phyloP scores from a whole-genome alignment of 768 basidiomycete genomes.

The Russula earlei region DNA sequence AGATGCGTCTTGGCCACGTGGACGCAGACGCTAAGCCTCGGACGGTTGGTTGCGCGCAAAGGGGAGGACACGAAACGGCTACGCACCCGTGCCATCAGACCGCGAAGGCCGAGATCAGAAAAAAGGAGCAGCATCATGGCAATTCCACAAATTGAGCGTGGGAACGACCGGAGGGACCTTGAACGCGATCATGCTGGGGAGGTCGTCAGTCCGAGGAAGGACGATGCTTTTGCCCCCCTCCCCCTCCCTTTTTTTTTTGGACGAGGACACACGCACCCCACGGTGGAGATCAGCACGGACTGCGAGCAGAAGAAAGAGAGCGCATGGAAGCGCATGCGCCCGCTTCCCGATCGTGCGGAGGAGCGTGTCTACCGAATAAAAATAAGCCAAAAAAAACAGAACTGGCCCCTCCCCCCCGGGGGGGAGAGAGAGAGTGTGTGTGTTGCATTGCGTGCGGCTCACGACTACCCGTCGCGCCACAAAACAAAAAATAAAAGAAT shows the following conservation, averaged over 20 bases:
- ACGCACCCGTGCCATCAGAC: constrained; percentile 37
- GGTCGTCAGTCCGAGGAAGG: not conserved
- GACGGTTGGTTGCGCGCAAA: not conserved
- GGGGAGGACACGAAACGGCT: too few species aligned
- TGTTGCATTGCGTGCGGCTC: too few species aligned
- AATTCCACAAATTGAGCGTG: constrained; percentile 35
- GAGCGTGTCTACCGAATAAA: constrained; percentile 31
- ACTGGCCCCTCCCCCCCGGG: too few species aligned
- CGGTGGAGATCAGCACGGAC: constrained; percentile 36
- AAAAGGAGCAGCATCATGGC: constrained; percentile 35
- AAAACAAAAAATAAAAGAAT: too few species aligned
- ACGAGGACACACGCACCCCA: constrained; percentile 24
- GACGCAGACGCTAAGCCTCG: not conserved
- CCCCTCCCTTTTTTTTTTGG: too few species aligned
- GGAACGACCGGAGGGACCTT: constrained; percentile 39
- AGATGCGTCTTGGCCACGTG: constrained; percentile 38
- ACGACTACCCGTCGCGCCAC: constrained; percentile 63
- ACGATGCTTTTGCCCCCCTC: too few species aligned
- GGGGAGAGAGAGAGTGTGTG: too few species aligned
- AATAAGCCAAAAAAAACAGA: not conserved
- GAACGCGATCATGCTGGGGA: constrained; percentile 35
- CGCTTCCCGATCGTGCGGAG: constrained; percentile 66
- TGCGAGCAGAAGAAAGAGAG: constrained; percentile 56
- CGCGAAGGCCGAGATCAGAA: too few species aligned
- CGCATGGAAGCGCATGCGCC: constrained; percentile 65